phyloP scores from a whole-genome alignment of 805 yeast genomes.

The Yarrowia sp. region DNA sequence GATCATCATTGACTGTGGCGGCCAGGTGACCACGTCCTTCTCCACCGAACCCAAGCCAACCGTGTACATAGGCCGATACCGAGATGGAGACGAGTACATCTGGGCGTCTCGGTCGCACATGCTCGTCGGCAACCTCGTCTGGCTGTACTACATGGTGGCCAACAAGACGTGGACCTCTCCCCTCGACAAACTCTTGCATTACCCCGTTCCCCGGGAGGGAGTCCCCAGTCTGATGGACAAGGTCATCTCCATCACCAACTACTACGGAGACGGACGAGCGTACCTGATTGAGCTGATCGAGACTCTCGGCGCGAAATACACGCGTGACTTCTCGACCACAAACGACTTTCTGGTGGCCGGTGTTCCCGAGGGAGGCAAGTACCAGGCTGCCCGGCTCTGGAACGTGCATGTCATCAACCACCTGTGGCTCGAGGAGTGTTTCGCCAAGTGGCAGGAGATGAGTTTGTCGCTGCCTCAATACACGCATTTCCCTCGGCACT shows the following conservation, averaged over 20 bases:
- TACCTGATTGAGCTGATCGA: conserved; percentile 64
- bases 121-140: conserved; percentile 63
- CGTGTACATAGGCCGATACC: conserved; percentile 60
- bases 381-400: conserved; percentile 73
- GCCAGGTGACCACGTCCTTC: conserved; percentile 41
- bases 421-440: conserved; percentile 85
- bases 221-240: conserved; percentile 55
- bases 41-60: conserved; percentile 39
- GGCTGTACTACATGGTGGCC: conserved; percentile 71
- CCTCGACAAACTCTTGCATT: conserved; percentile 55
- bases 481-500: conserved; percentile 46
- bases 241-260: conserved; percentile 69
- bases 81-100: conserved; percentile 57
- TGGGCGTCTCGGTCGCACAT: conserved; percentile 45
- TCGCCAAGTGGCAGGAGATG: conserved; percentile 55
- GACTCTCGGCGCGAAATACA: conserved; percentile 73
- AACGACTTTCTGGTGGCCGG: conserved; percentile 76
- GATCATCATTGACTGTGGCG: conserved; percentile 56
- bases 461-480: conserved; percentile 50
- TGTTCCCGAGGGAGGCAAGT: conserved; percentile 67
- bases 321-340: conserved; percentile 56
- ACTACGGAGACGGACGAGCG: conserved; percentile 77
- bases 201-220: conserved; percentile 59
- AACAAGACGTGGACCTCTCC: conserved; percentile 59
- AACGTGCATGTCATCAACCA: conserved; percentile 65